phyloP scores from a whole-genome alignment of 345 rosid genomes.

The Erodium maritimum region DNA sequence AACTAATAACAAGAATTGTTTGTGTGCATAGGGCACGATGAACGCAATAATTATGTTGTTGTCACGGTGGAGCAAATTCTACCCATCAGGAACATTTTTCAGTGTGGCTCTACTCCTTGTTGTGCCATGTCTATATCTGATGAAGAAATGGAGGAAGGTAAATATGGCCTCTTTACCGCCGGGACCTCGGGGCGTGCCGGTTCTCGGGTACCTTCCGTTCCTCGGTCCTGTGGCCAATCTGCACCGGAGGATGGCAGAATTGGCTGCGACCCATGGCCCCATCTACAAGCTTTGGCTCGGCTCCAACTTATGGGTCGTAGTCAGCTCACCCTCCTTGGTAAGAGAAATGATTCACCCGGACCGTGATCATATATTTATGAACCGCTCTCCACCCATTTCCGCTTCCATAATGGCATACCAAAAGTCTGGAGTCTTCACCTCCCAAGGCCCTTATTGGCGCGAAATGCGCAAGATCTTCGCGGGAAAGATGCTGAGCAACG shows the following conservation, averaged over 20 bases:
- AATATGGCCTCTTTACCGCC: constrained; percentile 1
- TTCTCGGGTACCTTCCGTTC: constrained; percentile 16
- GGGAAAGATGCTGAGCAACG: constrained; percentile 13
- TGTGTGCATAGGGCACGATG: too few relatives aligned
- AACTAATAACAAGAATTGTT: too few relatives aligned
- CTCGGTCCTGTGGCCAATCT: constrained; percentile 14
- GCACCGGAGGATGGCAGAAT: constrained; percentile 12
- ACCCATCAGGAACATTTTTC: too few relatives aligned
- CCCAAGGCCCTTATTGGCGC: constrained; percentile 18
- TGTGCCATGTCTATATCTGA: too few relatives aligned
- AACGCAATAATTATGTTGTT: too few relatives aligned
- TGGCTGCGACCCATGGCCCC: constrained; percentile 18
- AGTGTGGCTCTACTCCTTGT: too few relatives aligned
- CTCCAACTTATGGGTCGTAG: constrained; percentile 12
- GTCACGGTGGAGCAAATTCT: too few relatives aligned
- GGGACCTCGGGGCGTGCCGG: constrained; percentile 5
- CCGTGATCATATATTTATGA: constrained; percentile 16
- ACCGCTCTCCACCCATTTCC: constrained; percentile 12
- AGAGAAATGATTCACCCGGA: constrained; percentile 15
- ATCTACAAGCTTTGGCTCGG: constrained; percentile 21
- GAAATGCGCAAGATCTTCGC: constrained; percentile 16
- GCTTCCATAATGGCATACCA: constrained; percentile 11
- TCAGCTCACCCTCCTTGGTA: constrained; percentile 19
- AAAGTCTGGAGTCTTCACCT: constrained; percentile 15
- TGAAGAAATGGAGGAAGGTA: not conserved